phyloP scores from a whole-genome alignment of 352 stramenopile species.

The Globisporangium orthogonon region DNA sequence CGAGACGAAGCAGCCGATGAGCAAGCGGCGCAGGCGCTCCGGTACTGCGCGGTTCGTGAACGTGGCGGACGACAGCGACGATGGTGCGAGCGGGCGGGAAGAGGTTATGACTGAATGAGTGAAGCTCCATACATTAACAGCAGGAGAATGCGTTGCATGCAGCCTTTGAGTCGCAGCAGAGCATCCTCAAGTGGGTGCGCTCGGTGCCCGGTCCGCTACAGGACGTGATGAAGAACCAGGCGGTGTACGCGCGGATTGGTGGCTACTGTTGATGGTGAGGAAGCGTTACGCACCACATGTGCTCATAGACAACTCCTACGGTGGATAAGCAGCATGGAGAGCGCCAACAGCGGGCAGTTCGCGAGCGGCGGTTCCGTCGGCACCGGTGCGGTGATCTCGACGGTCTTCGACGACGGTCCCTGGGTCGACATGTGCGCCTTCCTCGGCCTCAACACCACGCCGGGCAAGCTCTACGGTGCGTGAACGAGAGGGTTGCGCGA shows the following conservation, averaged over 20 bases:
- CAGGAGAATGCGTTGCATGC: not conserved
- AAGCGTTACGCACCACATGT: not conserved
- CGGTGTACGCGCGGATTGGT: not conserved
- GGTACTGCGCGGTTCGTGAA: constrained; percentile 2
- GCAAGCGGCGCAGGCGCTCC: constrained; percentile 5
- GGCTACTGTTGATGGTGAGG: not conserved
- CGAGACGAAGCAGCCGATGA: not conserved
- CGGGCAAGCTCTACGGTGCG: constrained; percentile 66
- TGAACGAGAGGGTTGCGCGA: not conserved
- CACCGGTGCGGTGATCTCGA: constrained; percentile 40
- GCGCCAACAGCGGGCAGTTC: constrained; percentile 26
- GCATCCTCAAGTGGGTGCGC: constrained; percentile 75
- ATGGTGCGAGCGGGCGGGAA: not conserved
- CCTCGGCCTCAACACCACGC: constrained; percentile 32
- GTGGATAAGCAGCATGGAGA: constrained; percentile 27
- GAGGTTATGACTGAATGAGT: no score
- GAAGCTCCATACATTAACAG: not conserved
- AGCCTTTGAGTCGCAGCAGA: constrained; percentile 56
- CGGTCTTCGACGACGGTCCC: constrained; percentile 69
- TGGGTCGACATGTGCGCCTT: constrained; percentile 81
- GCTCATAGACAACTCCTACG: no score
- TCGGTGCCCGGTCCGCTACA: constrained; percentile 62
- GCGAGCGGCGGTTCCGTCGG: constrained; percentile 36
- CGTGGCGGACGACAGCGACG: not conserved
- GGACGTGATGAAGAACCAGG: constrained; percentile 70